Evolutionary conservation across 805 yeast species (phyloP).

Genomic region (Ogataea degrootiae): DNA sequence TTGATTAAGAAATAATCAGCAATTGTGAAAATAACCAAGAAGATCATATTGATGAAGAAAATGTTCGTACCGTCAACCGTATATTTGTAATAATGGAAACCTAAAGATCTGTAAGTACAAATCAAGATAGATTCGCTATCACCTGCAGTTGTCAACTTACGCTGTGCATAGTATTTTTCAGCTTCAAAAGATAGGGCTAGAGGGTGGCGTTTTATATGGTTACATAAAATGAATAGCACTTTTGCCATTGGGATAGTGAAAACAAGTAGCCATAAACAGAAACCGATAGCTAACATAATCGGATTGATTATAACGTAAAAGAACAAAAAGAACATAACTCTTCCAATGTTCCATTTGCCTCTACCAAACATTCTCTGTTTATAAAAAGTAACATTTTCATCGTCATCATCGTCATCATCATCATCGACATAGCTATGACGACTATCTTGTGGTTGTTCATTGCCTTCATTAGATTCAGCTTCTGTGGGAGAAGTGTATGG

Average conservation of each 20-base stretch:
- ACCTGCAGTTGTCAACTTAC: conserved; percentile 23
- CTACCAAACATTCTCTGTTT: conserved; percentile 72
- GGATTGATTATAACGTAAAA: conserved; percentile 74
- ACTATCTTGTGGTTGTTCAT: background rate
- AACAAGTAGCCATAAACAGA: conserved; percentile 74
- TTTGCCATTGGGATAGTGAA: conserved; percentile 94
- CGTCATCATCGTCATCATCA: conserved; percentile 22
- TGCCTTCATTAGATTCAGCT: background rate
- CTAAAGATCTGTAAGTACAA: conserved; percentile 90
- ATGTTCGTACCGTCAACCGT: conserved; percentile 96
- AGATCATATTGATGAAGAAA: conserved; percentile 79
- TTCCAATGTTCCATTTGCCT: conserved; percentile 85
- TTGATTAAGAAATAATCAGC: conserved; percentile 66
- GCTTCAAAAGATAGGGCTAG: conserved; percentile 73
- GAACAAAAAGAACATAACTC: conserved; percentile 67
- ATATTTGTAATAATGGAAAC: conserved; percentile 89
- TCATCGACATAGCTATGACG: background rate
- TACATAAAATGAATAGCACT: conserved; percentile 58
- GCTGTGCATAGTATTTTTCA: conserved; percentile 46
- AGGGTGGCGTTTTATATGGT: conserved; percentile 86
- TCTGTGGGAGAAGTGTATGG: background rate
- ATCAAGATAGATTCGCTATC: conserved; percentile 61
- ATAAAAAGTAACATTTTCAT: conserved; percentile 22
- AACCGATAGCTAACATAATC: conserved; percentile 46
- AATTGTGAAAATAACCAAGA: conserved; percentile 77